phyloP scores from a whole-genome alignment of 805 yeast species.

The Komagataella pastoris region DNA sequence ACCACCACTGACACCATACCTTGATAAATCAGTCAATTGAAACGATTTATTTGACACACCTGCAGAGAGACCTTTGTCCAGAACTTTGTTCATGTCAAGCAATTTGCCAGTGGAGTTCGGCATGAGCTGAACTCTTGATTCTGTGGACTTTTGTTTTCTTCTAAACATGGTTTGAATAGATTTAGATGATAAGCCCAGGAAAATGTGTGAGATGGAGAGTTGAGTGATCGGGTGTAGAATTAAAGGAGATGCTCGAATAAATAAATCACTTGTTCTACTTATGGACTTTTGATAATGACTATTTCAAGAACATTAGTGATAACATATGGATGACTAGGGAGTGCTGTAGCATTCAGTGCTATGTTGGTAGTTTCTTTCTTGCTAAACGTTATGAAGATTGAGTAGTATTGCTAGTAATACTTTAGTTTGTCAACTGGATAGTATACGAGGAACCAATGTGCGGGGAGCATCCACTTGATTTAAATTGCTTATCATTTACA shows the following conservation, averaged over 20 bases:
- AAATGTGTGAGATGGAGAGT: neutral
- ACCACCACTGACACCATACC: slow-evolving; percentile 52
- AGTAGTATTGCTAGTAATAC: neutral
- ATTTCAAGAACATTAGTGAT: neutral
- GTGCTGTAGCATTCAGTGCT: too few relatives aligned
- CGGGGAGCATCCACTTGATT: neutral
- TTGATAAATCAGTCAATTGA: slow-evolving; percentile 17
- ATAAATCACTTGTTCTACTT: neutral
- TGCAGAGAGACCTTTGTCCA: slow-evolving; percentile 12
- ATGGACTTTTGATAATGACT: too few relatives aligned
- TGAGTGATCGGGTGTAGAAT: neutral
- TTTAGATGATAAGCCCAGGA: neutral
- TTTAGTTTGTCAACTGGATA: neutral
- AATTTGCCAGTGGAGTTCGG: neutral
- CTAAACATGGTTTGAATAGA: neutral
- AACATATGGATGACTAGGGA: neutral
- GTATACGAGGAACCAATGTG: neutral
- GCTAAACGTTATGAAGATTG: too few relatives aligned
- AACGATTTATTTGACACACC: slow-evolving; percentile 17
- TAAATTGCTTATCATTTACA: too few relatives aligned
- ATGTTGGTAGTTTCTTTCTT: too few relatives aligned
- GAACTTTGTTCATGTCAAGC: slow-evolving; percentile 3
- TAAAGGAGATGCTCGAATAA: neutral
- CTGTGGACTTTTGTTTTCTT: neutral
- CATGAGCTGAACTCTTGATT: neutral